phyloP scores from a whole-genome alignment of 768 basidiomycete genomes.

The Wakefieldia striispora region DNA sequence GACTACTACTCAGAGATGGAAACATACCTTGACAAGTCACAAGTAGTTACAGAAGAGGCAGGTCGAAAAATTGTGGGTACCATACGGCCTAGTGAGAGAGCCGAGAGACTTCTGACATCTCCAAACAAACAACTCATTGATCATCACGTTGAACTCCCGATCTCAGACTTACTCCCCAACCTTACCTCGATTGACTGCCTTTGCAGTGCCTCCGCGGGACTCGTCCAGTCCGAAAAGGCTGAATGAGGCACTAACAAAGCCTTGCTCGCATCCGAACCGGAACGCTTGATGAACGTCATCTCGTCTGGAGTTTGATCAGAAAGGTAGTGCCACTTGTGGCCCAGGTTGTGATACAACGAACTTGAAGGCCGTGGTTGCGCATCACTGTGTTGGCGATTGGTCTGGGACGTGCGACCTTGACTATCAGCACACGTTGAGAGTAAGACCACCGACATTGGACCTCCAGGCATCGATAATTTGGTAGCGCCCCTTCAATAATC shows the following conservation, averaged over 20 bases:
- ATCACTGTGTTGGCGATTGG: slow-evolving; percentile 34
- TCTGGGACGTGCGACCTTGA: not conserved
- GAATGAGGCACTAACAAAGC: slow-evolving; percentile 38
- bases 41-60: too few relatives aligned
- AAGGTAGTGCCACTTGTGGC: slow-evolving; percentile 39
- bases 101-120: too few relatives aligned
- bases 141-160: too few relatives aligned
- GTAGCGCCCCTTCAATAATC: too few relatives aligned
- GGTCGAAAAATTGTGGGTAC: too few relatives aligned
- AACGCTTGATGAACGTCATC: slow-evolving; percentile 41
- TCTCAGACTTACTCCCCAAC: slow-evolving; percentile 27
- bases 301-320: slow-evolving; percentile 38
- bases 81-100: too few relatives aligned
- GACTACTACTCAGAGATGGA: too few relatives aligned
- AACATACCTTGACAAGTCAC: too few relatives aligned
- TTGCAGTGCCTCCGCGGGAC: slow-evolving; percentile 29
- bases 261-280: slow-evolving; percentile 36
- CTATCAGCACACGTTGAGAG: not conserved
- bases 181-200: slow-evolving; percentile 42
- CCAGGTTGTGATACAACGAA: slow-evolving; percentile 33
- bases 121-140: too few relatives aligned
- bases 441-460: too few relatives aligned
- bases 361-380: slow-evolving; percentile 30
- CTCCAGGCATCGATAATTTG: too few relatives aligned
- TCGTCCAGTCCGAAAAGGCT: slow-evolving; percentile 36